Evolutionary conservation across 2,329 filamentous ascomycete genomes (phyloP).

Genomic region (Davidsoniella eucalypti): DNA sequence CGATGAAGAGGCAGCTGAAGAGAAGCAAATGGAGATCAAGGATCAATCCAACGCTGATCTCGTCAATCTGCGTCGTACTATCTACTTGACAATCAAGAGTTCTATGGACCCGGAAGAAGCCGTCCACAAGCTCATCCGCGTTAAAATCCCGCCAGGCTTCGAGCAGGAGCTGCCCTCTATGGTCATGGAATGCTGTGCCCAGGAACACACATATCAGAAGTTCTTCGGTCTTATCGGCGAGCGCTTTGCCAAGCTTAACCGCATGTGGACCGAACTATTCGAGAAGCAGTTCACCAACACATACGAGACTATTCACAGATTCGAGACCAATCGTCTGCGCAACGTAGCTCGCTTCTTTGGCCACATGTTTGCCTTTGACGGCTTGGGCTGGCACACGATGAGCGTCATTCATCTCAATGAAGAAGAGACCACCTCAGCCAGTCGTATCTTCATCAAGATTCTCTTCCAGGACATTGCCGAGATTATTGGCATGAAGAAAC

Average conservation of each 20-base stretch:
- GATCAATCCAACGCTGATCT: constrained; percentile 94
- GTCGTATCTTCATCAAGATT: constrained; percentile 97
- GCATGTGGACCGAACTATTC: constrained; percentile 85
- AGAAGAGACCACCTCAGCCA: constrained; percentile 90
- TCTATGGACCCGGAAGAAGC: constrained; percentile 93
- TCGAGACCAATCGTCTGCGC: constrained; percentile 85
- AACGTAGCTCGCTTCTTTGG: constrained; percentile 95
- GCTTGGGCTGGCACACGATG: constrained; percentile 82
- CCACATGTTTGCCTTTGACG: constrained; percentile 73
- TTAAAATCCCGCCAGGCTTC: constrained; percentile 71
- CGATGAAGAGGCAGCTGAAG: constrained; percentile 58
- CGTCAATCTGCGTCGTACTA: constrained; percentile 81
- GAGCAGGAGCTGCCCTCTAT: constrained; percentile 88
- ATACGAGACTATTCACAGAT: constrained; percentile 93
- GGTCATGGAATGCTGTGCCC: constrained; percentile 92
- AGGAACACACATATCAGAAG: constrained; percentile 93
- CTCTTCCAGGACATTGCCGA: constrained; percentile 85
- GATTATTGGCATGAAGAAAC: constrained; percentile 65
- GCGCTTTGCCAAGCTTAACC: constrained; percentile 87
- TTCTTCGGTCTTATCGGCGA: constrained; percentile 93
- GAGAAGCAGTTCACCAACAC: constrained; percentile 82
- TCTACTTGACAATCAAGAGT: constrained; percentile 96
- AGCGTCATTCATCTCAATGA: constrained; percentile 80
- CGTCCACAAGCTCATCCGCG: constrained; percentile 90
- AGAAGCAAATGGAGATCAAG: constrained; percentile 84